Evolutionary conservation across 2,329 filamentous ascomycete species (phyloP), one percentile per base, ranked within the genome.

Genomic region (Botrytis fragariae): DNA sequence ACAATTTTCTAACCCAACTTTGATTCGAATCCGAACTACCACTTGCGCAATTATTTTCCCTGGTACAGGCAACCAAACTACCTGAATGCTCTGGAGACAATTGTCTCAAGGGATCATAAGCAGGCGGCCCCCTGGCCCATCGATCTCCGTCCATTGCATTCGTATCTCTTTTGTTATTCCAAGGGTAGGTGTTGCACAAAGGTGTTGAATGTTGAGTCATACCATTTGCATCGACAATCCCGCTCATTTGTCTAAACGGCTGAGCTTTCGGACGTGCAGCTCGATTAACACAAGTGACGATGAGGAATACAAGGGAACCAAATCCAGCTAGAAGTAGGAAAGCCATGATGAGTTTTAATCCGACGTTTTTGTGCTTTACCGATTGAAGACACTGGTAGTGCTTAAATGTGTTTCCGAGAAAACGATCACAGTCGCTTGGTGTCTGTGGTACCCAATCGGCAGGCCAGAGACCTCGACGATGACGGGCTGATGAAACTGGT

Each of bases 401-500:
- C 29, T n/a, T 14, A 22, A 32, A 48, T 35, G 67, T 62, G 39
- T 60, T 61, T 57, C 25, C 45, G 6, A 29, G 20, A 14, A 51
- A 69, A 39, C 44, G 51, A 14, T 73, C 42, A 35, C 71, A 73
- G 16, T 73, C 71, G 8, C n/a, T 42, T 59, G 60, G 35, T 37
- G 35, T 62, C 54, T 70, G n/a, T 29, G 71, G 64, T 32, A 42
- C 35, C 71, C 71, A 73, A 3, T 69, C 71, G 6, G 32, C 32
- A 9, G 71, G 71, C 64, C 64, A 73, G 35, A 73, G 29, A 16
- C 62, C 71, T 35, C 64, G 64, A 39, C 54, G 68, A 37, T 44
- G 6, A 35, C 29, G 70, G 16, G 29, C 32, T 12, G 67, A 44
- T 35, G 37, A 59, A 25, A 39, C 3, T 22, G 20, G 16, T 54